These are phyloP conservation scores for Poteriospumella lacustris DNA, from an alignment of 108 stramenopile genomes.

Conservation along the genomic window DNA sequence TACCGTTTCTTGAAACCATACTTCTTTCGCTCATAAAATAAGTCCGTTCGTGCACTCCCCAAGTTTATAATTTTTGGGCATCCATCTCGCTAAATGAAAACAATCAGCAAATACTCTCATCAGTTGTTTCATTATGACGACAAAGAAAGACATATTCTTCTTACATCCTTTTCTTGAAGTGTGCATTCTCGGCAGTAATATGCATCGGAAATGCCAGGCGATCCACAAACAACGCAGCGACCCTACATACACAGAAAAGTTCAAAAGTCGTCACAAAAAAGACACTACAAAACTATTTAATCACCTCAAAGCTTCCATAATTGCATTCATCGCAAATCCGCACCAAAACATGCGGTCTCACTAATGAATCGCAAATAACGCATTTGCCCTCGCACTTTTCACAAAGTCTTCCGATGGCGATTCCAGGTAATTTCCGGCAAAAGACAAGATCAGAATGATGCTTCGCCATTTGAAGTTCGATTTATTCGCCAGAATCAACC, in stretches of 20 bases:
- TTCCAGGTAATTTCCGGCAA: conserved; percentile 97
- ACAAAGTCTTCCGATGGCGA: conserved; percentile 89
- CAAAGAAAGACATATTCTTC: conserved; percentile 12
- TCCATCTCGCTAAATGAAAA: conserved; percentile 47
- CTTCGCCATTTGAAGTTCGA: conserved; percentile 78
- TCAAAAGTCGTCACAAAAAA: neutral
- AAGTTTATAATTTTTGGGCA: conserved; percentile 99
- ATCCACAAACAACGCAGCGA: conserved; percentile 90
- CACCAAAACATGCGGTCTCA: conserved; percentile 69
- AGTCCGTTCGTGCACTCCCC: conserved; percentile 86
- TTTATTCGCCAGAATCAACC: too few relatives aligned
- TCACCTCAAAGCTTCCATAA: conserved; percentile 82
- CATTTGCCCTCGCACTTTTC: conserved; percentile 95
- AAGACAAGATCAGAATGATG: conserved; percentile 97
- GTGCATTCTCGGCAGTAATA: conserved; percentile 98
- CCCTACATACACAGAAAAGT: conserved; percentile 32
- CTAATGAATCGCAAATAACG: conserved; percentile 95
- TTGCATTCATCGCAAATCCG: conserved; percentile 98
- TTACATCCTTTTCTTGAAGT: conserved; percentile 45
- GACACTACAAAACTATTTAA: neutral
- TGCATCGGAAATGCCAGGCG: conserved; percentile 90
- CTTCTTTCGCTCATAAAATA: conserved; percentile 97
- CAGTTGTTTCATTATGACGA: neutral
- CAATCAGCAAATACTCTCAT: neutral
- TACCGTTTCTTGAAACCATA: conserved; percentile 51